Evolutionary conservation across 2,329 filamentous ascomycete genomes (phyloP).

Genomic region (Hawksworthiomyces lignivorus): DNA sequence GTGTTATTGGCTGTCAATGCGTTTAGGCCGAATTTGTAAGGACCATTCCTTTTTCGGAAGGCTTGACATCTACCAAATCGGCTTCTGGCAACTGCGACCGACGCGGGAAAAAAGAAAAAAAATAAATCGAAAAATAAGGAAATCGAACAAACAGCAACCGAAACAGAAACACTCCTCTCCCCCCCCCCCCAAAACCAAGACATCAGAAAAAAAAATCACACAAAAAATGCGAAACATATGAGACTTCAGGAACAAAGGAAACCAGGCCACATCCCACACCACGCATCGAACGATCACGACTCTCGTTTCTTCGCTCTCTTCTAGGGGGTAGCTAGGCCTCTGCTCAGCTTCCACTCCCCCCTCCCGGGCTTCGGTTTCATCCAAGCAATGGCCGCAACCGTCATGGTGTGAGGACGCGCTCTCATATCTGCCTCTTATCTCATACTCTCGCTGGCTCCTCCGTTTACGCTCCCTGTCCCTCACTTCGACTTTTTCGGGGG

Average conservation of each 20-base stretch:
- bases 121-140: too few species aligned
- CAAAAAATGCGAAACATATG: neutral
- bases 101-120: constrained; percentile 10
- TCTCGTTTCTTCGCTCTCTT: neutral
- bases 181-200: too few species aligned
- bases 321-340: too few species aligned
- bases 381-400: constrained; percentile 13
- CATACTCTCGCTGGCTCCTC: constrained; percentile 2
- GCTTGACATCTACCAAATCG: constrained; percentile 1
- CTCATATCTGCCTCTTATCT: too few species aligned
- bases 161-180: constrained; percentile 1
- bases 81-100: constrained; percentile 4
- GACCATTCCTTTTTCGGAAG: constrained; percentile 4
- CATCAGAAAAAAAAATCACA: too few species aligned
- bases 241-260: neutral
- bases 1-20: constrained; percentile 6
- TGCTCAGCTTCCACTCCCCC: too few species aligned
- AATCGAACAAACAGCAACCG: neutral
- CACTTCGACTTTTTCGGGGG: too few species aligned
- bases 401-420: constrained; percentile 14
- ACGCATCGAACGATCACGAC: neutral
- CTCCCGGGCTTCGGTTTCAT: constrained; percentile 6
- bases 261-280: neutral
- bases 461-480: too few species aligned
- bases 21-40: too few species aligned